phyloP scores from a whole-genome alignment of 257 asterid genomes.

The Penstemon barbatus region DNA sequence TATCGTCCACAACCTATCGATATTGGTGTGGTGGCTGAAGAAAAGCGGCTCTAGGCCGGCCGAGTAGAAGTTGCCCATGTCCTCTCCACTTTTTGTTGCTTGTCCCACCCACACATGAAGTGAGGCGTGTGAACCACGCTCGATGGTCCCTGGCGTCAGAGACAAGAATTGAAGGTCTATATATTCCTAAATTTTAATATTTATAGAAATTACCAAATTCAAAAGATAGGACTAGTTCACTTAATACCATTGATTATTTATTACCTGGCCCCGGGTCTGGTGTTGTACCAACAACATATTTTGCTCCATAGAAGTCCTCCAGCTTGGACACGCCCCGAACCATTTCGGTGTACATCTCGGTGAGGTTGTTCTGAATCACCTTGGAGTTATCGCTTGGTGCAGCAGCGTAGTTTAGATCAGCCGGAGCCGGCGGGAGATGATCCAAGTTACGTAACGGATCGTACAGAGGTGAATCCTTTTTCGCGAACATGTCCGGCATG shows the following conservation, averaged over 20 bases:
- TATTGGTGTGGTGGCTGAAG: not conserved
- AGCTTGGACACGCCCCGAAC: slow-evolving; percentile 14
- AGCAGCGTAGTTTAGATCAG: slow-evolving; percentile 21
- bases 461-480: slow-evolving; percentile 9
- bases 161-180: no score
- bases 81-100: not conserved
- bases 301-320: slow-evolving; percentile 12
- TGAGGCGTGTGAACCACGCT: slow-evolving; percentile 25
- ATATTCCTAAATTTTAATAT: no score
- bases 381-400: not conserved
- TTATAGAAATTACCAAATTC: no score
- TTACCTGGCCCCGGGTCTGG: not conserved
- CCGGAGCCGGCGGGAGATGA: slow-evolving; percentile 1
- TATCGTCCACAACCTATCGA: not conserved
- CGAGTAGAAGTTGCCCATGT: not conserved
- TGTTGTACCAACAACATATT: not conserved
- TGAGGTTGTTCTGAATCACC: slow-evolving; percentile 12
- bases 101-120: slow-evolving; percentile 29
- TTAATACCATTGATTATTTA: no score
- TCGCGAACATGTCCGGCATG: slow-evolving; percentile 20
- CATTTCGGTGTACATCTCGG: slow-evolving; percentile 29
- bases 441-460: slow-evolving; percentile 24
- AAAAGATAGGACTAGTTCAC: no score
- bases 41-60: slow-evolving; percentile 24
- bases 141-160: slow-evolving; percentile 30